Evolutionary conservation across 1,139 yeast species (phyloP).

Genomic region (Taphrina deformans): DNA sequence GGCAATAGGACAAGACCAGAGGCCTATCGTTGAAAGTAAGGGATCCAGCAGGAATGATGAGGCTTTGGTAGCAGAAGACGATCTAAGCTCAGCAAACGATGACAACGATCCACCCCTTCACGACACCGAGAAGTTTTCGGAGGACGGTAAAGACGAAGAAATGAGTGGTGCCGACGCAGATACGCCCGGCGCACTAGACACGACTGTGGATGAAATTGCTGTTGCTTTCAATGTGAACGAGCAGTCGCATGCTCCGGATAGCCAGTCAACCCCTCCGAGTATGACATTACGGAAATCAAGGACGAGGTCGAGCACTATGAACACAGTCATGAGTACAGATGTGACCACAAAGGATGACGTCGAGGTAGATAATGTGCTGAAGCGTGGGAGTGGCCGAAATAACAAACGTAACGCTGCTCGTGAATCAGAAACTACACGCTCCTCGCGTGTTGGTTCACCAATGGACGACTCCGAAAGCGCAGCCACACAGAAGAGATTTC

Average conservation of each 20-base stretch:
- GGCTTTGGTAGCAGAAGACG: no score
- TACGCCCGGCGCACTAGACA: background rate
- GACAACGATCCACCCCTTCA: no score
- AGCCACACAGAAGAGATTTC: slow-evolving; percentile 10
- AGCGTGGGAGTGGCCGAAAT: background rate
- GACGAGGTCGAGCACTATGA: slow-evolving; percentile 19
- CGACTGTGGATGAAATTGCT: background rate
- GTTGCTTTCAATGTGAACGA: background rate
- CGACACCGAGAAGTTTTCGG: background rate
- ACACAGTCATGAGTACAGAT: slow-evolving; percentile 18
- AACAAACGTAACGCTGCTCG: background rate
- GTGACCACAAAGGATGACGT: background rate
- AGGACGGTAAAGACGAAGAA: background rate
- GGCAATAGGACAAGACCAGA: no score
- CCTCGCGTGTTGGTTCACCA: slow-evolving; percentile 3
- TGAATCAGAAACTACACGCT: background rate
- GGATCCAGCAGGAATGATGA: no score
- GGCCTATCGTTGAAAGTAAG: no score
- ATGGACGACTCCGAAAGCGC: background rate
- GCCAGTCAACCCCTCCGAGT: background rate
- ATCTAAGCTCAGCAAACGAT: no score
- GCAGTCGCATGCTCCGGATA: background rate
- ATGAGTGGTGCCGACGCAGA: background rate
- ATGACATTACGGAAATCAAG: slow-evolving; percentile 1
- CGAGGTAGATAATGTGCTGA: background rate